Conservation (phyloP, 371 early-diverging fungal species). For the Mucor mucedo region DNA sequence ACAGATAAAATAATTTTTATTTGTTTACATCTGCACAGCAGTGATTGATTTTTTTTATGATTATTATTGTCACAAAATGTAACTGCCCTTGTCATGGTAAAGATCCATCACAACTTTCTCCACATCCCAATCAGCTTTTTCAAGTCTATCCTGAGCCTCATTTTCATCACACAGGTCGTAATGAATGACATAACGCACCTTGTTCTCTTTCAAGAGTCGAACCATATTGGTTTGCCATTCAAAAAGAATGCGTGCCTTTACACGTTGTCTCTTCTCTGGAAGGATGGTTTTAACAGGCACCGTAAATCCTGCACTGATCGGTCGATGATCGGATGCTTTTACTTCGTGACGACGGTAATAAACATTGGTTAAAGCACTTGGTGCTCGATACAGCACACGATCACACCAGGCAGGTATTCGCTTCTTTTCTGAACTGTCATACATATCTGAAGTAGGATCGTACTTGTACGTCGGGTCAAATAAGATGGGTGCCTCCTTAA, state of each 20-base stretch:
- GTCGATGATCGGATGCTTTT: conserved; percentile 79
- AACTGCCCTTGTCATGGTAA: conserved; percentile 12
- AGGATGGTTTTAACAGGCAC: conserved; percentile 61
- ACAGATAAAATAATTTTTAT: too few relatives aligned
- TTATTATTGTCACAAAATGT: not conserved
- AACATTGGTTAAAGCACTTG: conserved; percentile 3
- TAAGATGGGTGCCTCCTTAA: conserved; percentile 65
- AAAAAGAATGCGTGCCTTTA: conserved; percentile 9
- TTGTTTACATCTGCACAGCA: too few relatives aligned
- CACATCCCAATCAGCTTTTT: conserved; percentile 29
- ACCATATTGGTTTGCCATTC: conserved; percentile 20
- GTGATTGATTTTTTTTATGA: too few relatives aligned
- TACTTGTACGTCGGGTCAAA: conserved; percentile 92
- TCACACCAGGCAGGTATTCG: conserved; percentile 77
- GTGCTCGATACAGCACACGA: conserved; percentile 9
- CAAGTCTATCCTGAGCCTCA: conserved; percentile 23
- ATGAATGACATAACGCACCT: conserved; percentile 26
- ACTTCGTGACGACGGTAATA: conserved; percentile 63
- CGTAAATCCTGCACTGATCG: conserved; percentile 69
- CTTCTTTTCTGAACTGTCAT: conserved; percentile 82
- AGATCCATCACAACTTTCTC: conserved; percentile 14
- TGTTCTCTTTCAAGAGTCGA: conserved; percentile 14
- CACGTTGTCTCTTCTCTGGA: conserved; percentile 32
- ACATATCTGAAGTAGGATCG: conserved; percentile 67
- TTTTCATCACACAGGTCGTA: conserved; percentile 27